Evolutionary conservation across 805 yeast species (phyloP), one percentile per base, ranked within the genome.

Genomic region (Metschnikowia santaceciliae): DNA sequence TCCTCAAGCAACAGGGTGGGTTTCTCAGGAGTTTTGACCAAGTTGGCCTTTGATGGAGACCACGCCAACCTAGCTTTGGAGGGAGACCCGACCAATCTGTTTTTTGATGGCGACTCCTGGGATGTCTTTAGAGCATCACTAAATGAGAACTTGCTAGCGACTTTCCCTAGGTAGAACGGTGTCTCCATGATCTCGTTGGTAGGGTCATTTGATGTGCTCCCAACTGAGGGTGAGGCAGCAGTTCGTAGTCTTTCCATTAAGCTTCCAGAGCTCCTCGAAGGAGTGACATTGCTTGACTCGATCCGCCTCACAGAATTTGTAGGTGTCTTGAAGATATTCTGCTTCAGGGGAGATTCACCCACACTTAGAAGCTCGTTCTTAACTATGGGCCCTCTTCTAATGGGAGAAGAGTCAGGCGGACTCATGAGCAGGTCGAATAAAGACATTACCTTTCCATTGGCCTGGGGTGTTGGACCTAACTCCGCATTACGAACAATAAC

Each of bases 391-490:
- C 42, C 42, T 20, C 42, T 23, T 48, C 64, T 69, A 43, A 70
- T 52, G 2, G 78, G 77, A 1, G 77, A 71, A 2, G 77, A 71
- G 46, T 72, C 75, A 5, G 77, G 77, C 0, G 77, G 77, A 5
- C 77, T 71, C 53, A 70, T 47, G 36, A 64, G 54, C 48, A 82
- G 71, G 54, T 88, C 96, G 61, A 89, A 84, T 3, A 89, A 73
- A 15, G 94, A 83, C 33, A 87, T 64, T 0, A 88, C 87, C 48
- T 85, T 78, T 0, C 96, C 96, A 54, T 84, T 76, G 8, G 88
- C 76, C 58, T 89, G 96, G 0, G 96, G 96, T 0, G 96, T 89
- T 0, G 96, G 96, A 0, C 96, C 96, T 11, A 88, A 63, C 53
- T 82, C 86, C 3, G 67, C 63, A 17, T 53, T 55, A 6, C 32